These are phyloP conservation scores for Paraphoma chrysanthemicola DNA, from an alignment of 2,329 filamentous ascomycete genomes.

Conservation along the genomic window DNA sequence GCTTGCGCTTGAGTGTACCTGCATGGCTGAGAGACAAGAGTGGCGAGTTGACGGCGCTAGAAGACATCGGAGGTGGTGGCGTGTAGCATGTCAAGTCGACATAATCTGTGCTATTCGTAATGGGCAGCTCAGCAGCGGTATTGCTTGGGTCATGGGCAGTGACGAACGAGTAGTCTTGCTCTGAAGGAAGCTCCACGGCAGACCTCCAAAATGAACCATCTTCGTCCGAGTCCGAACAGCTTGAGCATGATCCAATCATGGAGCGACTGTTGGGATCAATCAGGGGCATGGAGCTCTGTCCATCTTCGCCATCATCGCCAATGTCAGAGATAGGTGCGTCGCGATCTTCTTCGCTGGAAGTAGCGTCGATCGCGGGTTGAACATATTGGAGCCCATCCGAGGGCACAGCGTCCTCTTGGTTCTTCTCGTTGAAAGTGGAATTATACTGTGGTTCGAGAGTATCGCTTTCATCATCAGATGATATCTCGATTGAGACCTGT, in stretches of 20 bases:
- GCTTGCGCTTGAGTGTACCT: constrained; percentile 18
- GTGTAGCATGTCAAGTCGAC: constrained; percentile 1
- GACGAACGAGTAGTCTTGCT: too few species aligned
- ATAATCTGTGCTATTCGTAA: constrained; percentile 1
- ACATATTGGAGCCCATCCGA: not conserved
- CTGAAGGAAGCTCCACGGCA: too few species aligned
- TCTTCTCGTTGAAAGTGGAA: not conserved
- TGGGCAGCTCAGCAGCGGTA: not conserved
- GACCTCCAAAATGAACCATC: too few species aligned
- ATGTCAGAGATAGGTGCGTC: not conserved
- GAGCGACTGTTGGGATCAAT: constrained; percentile 1
- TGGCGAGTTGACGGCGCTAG: not conserved
- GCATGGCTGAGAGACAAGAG: constrained; percentile 22
- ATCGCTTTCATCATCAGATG: not conserved
- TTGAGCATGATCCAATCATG: not conserved
- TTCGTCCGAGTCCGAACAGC: not conserved
- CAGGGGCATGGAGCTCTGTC: not conserved
- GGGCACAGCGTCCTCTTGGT: not conserved
- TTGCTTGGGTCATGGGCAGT: not conserved
- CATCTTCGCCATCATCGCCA: too few species aligned
- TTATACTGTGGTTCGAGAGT: not conserved
- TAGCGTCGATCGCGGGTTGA: not conserved
- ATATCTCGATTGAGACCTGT: not conserved
- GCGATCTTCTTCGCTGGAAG: not conserved
- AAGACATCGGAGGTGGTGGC: not conserved